Evolutionary conservation across 2,329 filamentous ascomycete genomes (phyloP), one percentile per base, ranked within the genome.

Genomic region (Colletotrichum orbiculare): DNA sequence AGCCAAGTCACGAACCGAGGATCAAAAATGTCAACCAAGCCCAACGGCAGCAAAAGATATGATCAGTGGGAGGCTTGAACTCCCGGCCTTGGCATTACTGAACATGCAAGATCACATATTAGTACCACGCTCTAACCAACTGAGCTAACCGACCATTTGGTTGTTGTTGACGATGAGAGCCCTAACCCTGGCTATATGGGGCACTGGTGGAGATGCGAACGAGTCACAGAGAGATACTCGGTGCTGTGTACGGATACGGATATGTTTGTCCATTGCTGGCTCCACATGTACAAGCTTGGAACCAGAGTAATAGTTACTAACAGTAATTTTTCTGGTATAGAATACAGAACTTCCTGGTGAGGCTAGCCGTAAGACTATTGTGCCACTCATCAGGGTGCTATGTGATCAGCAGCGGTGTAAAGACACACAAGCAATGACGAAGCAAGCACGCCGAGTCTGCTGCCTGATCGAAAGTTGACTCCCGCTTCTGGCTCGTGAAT

Each of bases 81-180:
- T 65, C 62, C 62, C 62, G 62, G 41, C 62, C 62, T 65, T 65
- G 62, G 62, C 62, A 65, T 65, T 54, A 65, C 62, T 38, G 11
- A 62, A 57, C 10, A 65, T 62, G 33, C 43, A n/a, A 6, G 35
- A 17, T 65, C 33, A 62, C 41, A 53, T 65, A 65, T 65, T 65
- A 65, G 62, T 65, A 65, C 62, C 62, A 65, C 62, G 62, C 62
- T 65, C 62, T 65, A 65, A 62, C 62, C 62, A 65, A 62, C 62
- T 65, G 58, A 65, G 62, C 62, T 65, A 65, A 65, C 62, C 62
- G 58, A 65, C 62, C 58, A 34, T 11, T 25, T 45, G 11, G 15
- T 25, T 46, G 15, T 34, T 62, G 6, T 6, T 49, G 9, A 3
- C 0, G 0, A 0, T 1, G 2, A 0, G 4, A 0, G 37, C 25